Base-by-base conservation (phyloP, 2,329 filamentous ascomycete genomes). In the Aspergillus carbonarius region DNA sequence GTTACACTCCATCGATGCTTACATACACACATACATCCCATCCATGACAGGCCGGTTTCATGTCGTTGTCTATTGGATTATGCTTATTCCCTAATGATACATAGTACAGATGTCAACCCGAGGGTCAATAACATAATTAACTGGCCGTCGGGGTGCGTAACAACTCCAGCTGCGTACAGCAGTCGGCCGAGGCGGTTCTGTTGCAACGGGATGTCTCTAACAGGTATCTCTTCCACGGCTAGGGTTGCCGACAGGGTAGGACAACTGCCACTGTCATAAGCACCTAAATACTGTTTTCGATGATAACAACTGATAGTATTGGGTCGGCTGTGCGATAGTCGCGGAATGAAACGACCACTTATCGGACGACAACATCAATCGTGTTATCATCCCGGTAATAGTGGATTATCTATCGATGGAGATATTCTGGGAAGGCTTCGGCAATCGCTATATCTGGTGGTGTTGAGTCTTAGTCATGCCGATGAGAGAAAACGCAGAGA, bases 201-300 rank as follows among this genome's bases (percentile, higher is more conserved):
- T 10, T 20, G 39, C 40, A 12, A 44, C 40, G 40, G 40, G 40
- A 44, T 44, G 40, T n/a, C 44, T 47, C 17, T 40, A 25, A 18
- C 37, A 27, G 37, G 40, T 54, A 39, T 44, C 51, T 34, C 10
- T 30, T 30, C 23, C 37, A 17, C 34, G n/a, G 35, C 35, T 20
- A 40, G 50, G 35, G 34, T 42, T 54, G 23, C 37, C 51, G 39
- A 40, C 37, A 7, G 23, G 20, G 51, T 54, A 54, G 51, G 51
- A 54, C 51, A 54, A 34, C 51, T 44, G 51, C 39, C 51, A 44
- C 40, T 37, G 51, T 44, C 51, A 54, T 54, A 54, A 54, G 51
- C 51, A 54, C 39, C 51, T 44, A 54, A 42, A 54, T 53, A n/a
- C 27, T 23, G 25, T 42, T 37, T 17, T 42, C 12, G 10, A n/a